A percentile compares a stretch with the other conserved stretches of the same genome.
These are phyloP conservation scores for Fimicolochytrium jonesii DNA, from an alignment of 192 early-diverging fungal genomes.

Conservation along the genomic window DNA sequence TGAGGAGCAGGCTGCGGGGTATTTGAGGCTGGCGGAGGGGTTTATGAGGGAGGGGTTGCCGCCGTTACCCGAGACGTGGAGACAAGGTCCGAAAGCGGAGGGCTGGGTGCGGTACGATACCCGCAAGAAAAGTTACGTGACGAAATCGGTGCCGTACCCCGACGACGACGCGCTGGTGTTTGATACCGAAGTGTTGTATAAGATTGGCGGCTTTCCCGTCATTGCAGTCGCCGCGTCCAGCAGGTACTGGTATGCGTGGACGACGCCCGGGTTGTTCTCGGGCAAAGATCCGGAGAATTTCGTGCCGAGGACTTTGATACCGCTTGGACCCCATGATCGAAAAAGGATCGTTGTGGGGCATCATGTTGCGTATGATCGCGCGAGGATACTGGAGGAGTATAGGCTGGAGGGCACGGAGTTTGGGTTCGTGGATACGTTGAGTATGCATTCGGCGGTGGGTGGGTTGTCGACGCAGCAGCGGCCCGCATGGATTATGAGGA, in stretches of 20 bases:
- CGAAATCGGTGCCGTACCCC: conserved; percentile 24
- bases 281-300: conserved; percentile 4
- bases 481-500: conserved; percentile 67
- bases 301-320: conserved; percentile 54
- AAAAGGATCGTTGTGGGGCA: conserved; percentile 78
- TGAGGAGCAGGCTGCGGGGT: conserved; percentile 53
- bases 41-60: conserved; percentile 34
- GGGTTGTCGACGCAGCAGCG: conserved; percentile 91
- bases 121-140: conserved; percentile 23
- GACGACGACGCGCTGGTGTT: conserved; percentile 70
- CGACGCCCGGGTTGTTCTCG: conserved; percentile 72
- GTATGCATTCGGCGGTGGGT: conserved; percentile 80
- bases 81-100: conserved; percentile 11
- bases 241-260: conserved; percentile 88
- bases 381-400: conserved; percentile 85
- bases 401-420: conserved; percentile 46
- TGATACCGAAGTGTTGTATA: conserved; percentile 77
- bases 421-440: conserved; percentile 88
- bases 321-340: conserved; percentile 45
- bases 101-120: conserved; percentile 83
- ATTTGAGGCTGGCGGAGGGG: conserved; percentile 54
- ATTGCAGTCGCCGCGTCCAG: conserved; percentile 75
- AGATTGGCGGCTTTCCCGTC: conserved; percentile 66
- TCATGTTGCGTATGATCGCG: conserved; percentile 89
- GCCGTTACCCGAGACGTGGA: conserved; percentile 49